Conservation (phyloP, 768 basidiomycete species). For the Leccinum subgranulosum region DNA sequence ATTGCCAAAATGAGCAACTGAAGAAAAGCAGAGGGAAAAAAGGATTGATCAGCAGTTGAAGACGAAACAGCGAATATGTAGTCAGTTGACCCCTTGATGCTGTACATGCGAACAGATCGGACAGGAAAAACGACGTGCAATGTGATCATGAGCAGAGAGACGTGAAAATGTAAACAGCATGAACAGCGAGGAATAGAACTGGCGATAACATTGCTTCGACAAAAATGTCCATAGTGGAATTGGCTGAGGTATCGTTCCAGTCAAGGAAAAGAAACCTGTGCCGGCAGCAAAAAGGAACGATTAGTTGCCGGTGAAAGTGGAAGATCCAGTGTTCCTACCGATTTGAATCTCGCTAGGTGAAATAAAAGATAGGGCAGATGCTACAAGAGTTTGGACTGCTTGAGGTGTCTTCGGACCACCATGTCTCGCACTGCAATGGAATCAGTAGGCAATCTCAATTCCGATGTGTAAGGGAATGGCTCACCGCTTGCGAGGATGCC, state of each 20-base stretch:
- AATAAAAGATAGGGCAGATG: background rate
- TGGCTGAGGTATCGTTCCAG: constrained; percentile 1
- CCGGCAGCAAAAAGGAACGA: background rate
- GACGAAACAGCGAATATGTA: background rate
- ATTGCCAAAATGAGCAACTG: background rate
- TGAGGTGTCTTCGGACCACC: constrained; percentile 76
- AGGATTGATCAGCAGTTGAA: background rate
- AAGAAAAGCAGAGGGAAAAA: background rate
- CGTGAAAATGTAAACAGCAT: constrained; percentile 12
- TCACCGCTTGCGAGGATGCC: constrained; percentile 75
- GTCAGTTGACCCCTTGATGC: background rate
- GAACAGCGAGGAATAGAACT: constrained; percentile 4
- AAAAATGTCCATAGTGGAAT: constrained; percentile 4
- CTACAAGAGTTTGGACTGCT: constrained; percentile 67
- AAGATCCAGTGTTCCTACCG: constrained; percentile 2
- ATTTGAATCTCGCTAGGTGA: background rate
- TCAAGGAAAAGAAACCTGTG: constrained; percentile 1
- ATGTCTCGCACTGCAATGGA: constrained; percentile 63
- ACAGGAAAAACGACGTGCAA: background rate
- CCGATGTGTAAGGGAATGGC: constrained; percentile 18
- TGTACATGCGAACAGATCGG: background rate
- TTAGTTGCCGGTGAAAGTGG: background rate
- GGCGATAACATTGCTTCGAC: constrained; percentile 15
- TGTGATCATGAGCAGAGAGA: background rate
- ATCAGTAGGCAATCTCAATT: constrained; percentile 1